Percentiles rank a stretch among this genome's conserved stretches.
phyloP scores from a whole-genome alignment of 2,329 filamentous ascomycete genomes.

The Didymella lethalis region DNA sequence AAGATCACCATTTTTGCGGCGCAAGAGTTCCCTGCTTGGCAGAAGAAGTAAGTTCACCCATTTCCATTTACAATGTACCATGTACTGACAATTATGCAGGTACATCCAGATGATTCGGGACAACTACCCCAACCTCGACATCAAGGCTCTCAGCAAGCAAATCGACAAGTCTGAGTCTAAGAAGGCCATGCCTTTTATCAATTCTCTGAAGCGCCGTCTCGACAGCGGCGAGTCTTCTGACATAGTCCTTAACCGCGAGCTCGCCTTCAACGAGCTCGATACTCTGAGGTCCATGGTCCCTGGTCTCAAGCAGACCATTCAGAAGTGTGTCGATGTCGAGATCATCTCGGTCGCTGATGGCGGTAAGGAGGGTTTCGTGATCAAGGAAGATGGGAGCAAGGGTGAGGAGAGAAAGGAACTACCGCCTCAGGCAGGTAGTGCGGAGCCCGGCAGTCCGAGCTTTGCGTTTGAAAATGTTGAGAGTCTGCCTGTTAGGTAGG shows the following conservation, averaged over 20 bases:
- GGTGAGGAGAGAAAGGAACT: slow-evolving; percentile 67
- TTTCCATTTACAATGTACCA: not conserved
- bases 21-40: slow-evolving; percentile 84
- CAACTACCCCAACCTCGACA: slow-evolving; percentile 65
- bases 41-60: slow-evolving; percentile 78
- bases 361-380: slow-evolving; percentile 67
- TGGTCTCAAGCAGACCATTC: slow-evolving; percentile 78
- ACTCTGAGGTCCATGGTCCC: slow-evolving; percentile 80
- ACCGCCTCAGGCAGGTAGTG: slow-evolving; percentile 70
- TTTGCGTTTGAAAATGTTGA: slow-evolving; percentile 85
- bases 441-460: slow-evolving; percentile 81
- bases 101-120: slow-evolving; percentile 46
- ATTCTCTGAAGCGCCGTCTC: slow-evolving; percentile 83
- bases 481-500: slow-evolving; percentile 34
- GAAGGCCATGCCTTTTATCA: slow-evolving; percentile 97
- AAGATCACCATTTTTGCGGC: slow-evolving; percentile 87
- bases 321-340: slow-evolving; percentile 72
- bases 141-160: slow-evolving; percentile 79
- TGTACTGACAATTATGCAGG: slow-evolving; percentile 20
- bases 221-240: slow-evolving; percentile 70
- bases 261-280: slow-evolving; percentile 84
- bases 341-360: slow-evolving; percentile 76
- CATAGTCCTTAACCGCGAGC: slow-evolving; percentile 80
- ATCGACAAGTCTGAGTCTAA: slow-evolving; percentile 92
- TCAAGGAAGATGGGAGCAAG: slow-evolving; percentile 61